Percentiles rank a stretch among this genome's conserved stretches.
phyloP scores from a whole-genome alignment of 129 eudicot species.

The Flaveria trinervia region DNA sequence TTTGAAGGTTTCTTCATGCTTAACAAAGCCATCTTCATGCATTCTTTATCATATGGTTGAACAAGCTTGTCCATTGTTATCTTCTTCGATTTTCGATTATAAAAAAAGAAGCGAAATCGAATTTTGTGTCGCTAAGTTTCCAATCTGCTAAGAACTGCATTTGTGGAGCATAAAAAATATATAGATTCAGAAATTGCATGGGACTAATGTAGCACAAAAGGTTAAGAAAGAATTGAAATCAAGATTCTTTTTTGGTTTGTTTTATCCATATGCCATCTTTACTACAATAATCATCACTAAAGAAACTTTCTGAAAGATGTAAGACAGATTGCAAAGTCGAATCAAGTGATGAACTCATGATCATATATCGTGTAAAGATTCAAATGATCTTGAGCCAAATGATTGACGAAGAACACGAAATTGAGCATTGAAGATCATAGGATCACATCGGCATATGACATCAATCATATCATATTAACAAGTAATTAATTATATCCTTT shows the following conservation, averaged over 20 bases:
- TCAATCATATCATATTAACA: neutral
- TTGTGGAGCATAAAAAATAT: conserved; percentile 19
- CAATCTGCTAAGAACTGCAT: conserved; percentile 37
- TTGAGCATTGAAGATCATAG: conserved; percentile 16
- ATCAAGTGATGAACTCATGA: conserved; percentile 15
- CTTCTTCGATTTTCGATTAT: neutral
- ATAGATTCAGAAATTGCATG: conserved; percentile 38
- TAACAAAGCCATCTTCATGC: conserved; percentile 93
- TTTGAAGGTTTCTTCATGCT: conserved; percentile 91
- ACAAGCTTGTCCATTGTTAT: conserved; percentile 64
- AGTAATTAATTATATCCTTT: conserved; percentile 9
- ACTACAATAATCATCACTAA: conserved; percentile 39
- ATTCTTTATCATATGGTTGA: conserved; percentile 73
- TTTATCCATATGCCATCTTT: conserved; percentile 28
- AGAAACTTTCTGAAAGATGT: conserved; percentile 10
- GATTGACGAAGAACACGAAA: conserved; percentile 22
- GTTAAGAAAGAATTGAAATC: conserved; percentile 18
- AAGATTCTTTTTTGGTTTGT: conserved; percentile 45
- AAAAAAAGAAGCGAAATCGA: conserved; percentile 4
- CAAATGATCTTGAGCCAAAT: neutral
- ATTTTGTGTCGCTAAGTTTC: conserved; percentile 22
- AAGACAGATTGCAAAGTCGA: too few species aligned
- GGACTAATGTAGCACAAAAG: conserved; percentile 32
- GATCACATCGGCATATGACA: neutral
- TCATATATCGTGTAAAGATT: conserved; percentile 18